Evolutionary conservation across 1,284 basidiomycete genomes (phyloP).

Genomic region (Ustilago esculenta): DNA sequence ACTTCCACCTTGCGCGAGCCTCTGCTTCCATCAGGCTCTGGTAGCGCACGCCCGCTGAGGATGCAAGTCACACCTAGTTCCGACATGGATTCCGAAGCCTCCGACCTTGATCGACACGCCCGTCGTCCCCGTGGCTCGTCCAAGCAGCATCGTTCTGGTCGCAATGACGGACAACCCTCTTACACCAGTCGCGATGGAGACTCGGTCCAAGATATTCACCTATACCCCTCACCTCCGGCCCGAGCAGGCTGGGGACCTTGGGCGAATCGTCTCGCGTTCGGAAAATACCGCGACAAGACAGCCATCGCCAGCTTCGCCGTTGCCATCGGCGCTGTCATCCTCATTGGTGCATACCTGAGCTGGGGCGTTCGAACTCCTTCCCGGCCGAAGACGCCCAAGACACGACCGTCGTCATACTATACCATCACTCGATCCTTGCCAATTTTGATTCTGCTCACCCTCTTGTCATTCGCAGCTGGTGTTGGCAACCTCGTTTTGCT

Average conservation of each 20-base stretch:
- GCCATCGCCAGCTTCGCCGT: slow-evolving; percentile 50
- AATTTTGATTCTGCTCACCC: slow-evolving; percentile 78
- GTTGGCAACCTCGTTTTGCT: slow-evolving; percentile 72
- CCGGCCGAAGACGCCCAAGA: slow-evolving; percentile 48
- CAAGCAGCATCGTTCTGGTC: slow-evolving; percentile 9
- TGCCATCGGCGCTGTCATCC: slow-evolving; percentile 32
- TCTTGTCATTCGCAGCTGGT: slow-evolving; percentile 81
- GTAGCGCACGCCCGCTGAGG: slow-evolving; percentile 18
- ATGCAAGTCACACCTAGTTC: slow-evolving; percentile 17
- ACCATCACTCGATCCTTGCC: slow-evolving; percentile 79
- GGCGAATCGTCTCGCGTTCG: slow-evolving; percentile 50
- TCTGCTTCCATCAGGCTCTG: slow-evolving; percentile 35
- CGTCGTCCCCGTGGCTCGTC: neutral
- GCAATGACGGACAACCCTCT: neutral
- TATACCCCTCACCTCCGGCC: slow-evolving; percentile 45
- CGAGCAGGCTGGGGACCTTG: slow-evolving; percentile 46
- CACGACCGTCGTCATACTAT: slow-evolving; percentile 69
- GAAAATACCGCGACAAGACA: slow-evolving; percentile 57
- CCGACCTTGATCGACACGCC: slow-evolving; percentile 12
- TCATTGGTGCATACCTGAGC: slow-evolving; percentile 46
- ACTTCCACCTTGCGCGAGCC: slow-evolving; percentile 44
- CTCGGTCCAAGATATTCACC: slow-evolving; percentile 30
- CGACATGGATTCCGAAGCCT: slow-evolving; percentile 20
- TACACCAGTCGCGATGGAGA: slow-evolving; percentile 11
- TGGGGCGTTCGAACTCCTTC: slow-evolving; percentile 34